phyloP scores from a whole-genome alignment of 2,329 filamentous ascomycete genomes.

The Sporothrix dimorphospora region DNA sequence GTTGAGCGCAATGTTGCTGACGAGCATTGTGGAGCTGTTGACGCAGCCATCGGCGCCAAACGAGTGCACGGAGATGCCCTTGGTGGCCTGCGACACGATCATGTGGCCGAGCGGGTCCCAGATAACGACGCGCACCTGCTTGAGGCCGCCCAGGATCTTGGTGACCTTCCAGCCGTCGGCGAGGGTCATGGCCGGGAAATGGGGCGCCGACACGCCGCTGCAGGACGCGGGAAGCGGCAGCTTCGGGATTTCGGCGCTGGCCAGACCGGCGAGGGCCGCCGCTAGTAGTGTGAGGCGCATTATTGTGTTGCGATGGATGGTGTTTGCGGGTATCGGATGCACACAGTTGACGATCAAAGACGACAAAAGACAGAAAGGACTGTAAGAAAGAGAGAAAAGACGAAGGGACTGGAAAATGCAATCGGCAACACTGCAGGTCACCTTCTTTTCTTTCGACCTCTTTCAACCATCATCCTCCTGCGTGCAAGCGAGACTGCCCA shows the following conservation, averaged over 20 bases:
- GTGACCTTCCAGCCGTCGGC: conserved; percentile 45
- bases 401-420: neutral
- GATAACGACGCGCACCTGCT: conserved; percentile 43
- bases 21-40: conserved; percentile 44
- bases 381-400: neutral
- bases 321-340: neutral
- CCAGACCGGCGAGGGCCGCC: conserved; percentile 34
- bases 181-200: conserved; percentile 41
- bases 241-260: conserved; percentile 41
- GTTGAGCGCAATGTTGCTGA: conserved; percentile 44
- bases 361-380: conserved; percentile 4
- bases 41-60: conserved; percentile 48
- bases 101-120: conserved; percentile 45
- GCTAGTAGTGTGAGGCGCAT: conserved; percentile 14
- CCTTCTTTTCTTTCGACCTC: neutral
- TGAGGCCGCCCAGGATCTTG: conserved; percentile 46
- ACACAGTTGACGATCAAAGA: neutral
- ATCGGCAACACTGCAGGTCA: neutral
- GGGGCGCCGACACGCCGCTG: conserved; percentile 41
- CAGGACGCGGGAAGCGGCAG: conserved; percentile 43
- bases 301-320: neutral
- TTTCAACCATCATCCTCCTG: neutral
- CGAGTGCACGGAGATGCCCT: conserved; percentile 46
- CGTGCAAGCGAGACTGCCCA: neutral
- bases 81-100: conserved; percentile 44